These are phyloP conservation scores for Trametes pubescens DNA, from an alignment of 1,284 basidiomycete species.

Conservation along the genomic window DNA sequence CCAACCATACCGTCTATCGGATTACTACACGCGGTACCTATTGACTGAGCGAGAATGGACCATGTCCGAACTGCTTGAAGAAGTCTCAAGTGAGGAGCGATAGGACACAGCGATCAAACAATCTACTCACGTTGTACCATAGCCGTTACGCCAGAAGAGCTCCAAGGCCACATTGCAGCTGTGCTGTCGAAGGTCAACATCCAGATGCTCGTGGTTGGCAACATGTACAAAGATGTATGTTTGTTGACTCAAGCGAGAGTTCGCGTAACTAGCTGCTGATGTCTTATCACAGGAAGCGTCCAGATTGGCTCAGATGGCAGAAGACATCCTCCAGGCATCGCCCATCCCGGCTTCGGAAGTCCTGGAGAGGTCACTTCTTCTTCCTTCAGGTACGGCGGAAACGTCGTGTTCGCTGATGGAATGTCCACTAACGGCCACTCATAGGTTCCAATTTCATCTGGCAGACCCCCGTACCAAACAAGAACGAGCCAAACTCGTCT, in stretches of 20 bases:
- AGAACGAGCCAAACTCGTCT: constrained; percentile 88
- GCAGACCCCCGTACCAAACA: constrained; percentile 80
- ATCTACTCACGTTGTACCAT: constrained; percentile 11
- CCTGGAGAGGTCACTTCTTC: constrained; percentile 69
- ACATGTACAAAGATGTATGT: constrained; percentile 81
- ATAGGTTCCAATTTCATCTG: constrained; percentile 78
- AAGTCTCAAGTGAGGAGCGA: constrained; percentile 72
- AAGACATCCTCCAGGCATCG: constrained; percentile 70
- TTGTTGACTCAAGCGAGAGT: neutral
- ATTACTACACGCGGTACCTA: constrained; percentile 81
- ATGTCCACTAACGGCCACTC: neutral
- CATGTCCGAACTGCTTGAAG: constrained; percentile 80
- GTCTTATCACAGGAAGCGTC: constrained; percentile 72
- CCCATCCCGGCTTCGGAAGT: constrained; percentile 65
- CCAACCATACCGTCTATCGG: constrained; percentile 85
- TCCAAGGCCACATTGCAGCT: constrained; percentile 71
- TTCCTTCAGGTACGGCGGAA: constrained; percentile 63
- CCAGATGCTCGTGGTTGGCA: constrained; percentile 86
- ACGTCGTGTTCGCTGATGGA: constrained; percentile 7
- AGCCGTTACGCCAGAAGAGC: constrained; percentile 78
- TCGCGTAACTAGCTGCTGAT: constrained; percentile 15
- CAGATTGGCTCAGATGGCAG: constrained; percentile 75
- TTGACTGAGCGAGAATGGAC: constrained; percentile 82
- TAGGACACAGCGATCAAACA: neutral
- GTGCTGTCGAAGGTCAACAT: constrained; percentile 78